A percentile compares a stretch with the other conserved stretches of the same genome.
phyloP scores from a whole-genome alignment of 129 eudicot genomes.

The Rutidosis leptorrhynchoides region DNA sequence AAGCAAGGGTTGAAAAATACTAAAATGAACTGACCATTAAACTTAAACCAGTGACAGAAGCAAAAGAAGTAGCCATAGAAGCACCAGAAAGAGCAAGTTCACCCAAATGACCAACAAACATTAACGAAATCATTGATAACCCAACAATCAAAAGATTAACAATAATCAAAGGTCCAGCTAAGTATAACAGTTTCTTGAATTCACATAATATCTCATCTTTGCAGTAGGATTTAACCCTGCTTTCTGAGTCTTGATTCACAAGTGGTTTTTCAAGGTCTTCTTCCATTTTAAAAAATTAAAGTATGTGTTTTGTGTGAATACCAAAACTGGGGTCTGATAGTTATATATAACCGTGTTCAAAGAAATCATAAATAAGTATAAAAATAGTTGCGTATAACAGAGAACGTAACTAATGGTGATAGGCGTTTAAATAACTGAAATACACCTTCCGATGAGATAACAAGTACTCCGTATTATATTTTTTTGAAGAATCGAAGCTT shows the following conservation, averaged over 20 bases:
- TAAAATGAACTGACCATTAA: slow-evolving; percentile 39
- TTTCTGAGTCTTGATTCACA: background rate
- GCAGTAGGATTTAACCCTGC: background rate
- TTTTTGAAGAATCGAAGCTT: too few species aligned
- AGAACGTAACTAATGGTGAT: background rate
- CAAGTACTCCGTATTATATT: too few species aligned
- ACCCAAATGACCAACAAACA: slow-evolving; percentile 85
- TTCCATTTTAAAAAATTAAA: background rate
- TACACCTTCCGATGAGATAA: background rate
- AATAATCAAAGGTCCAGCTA: slow-evolving; percentile 60
- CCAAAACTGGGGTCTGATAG: background rate
- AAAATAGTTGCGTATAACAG: background rate
- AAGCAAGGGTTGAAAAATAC: background rate
- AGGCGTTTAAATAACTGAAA: background rate
- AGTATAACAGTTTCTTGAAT: slow-evolving; percentile 51
- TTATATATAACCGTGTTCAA: background rate
- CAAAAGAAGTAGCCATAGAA: slow-evolving; percentile 82
- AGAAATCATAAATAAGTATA: background rate
- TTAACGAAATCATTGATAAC: slow-evolving; percentile 53
- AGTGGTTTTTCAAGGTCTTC: background rate
- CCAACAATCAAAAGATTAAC: slow-evolving; percentile 44
- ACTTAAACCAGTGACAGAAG: slow-evolving; percentile 61
- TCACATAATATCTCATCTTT: slow-evolving; percentile 43
- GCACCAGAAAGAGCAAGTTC: slow-evolving; percentile 76
- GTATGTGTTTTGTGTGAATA: background rate